phyloP scores from a whole-genome alignment of 2,329 filamentous ascomycete species.

The Dactylellina leptospora region DNA sequence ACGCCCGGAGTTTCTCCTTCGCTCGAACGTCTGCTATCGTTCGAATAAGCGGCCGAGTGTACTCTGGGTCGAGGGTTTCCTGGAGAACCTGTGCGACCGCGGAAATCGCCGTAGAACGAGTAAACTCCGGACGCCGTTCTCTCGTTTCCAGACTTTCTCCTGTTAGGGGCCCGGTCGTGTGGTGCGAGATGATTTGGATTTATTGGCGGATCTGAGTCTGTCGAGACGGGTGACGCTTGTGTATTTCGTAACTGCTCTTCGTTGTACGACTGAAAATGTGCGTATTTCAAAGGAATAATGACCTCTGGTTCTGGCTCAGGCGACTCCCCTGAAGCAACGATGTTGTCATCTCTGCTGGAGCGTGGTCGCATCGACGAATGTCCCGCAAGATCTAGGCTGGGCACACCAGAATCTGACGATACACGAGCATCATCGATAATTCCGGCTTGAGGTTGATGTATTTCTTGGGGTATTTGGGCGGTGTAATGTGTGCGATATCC shows the following conservation, averaged over 20 bases:
- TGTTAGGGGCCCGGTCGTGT: slow-evolving; percentile 45
- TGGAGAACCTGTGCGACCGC: slow-evolving; percentile 45
- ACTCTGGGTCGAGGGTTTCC: slow-evolving; percentile 52
- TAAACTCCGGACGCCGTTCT: slow-evolving; percentile 34
- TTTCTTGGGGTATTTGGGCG: slow-evolving; percentile 48
- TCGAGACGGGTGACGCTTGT: slow-evolving; percentile 66
- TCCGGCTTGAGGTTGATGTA: slow-evolving; percentile 48
- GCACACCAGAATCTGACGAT: slow-evolving; percentile 40
- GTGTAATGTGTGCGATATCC: slow-evolving; percentile 51
- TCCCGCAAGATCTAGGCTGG: slow-evolving; percentile 35
- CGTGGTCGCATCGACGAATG: slow-evolving; percentile 21
- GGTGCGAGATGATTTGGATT: slow-evolving; percentile 53
- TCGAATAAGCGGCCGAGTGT: slow-evolving; percentile 55
- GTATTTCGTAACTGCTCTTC: slow-evolving; percentile 49
- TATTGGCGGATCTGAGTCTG: slow-evolving; percentile 64
- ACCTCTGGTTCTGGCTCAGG: slow-evolving; percentile 30
- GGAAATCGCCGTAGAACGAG: slow-evolving; percentile 51
- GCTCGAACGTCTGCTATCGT: slow-evolving; percentile 66
- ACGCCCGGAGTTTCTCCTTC: slow-evolving; percentile 69
- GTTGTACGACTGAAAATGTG: slow-evolving; percentile 46
- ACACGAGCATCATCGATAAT: slow-evolving; percentile 50
- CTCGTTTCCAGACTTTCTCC: slow-evolving; percentile 31
- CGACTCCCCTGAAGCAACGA: slow-evolving; percentile 7
- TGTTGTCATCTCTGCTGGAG: slow-evolving; percentile 20
- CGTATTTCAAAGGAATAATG: slow-evolving; percentile 49